These are phyloP conservation scores for Yamadazyma dushanensis DNA, from an alignment of 1,139 yeast species.

Conservation along the genomic window DNA sequence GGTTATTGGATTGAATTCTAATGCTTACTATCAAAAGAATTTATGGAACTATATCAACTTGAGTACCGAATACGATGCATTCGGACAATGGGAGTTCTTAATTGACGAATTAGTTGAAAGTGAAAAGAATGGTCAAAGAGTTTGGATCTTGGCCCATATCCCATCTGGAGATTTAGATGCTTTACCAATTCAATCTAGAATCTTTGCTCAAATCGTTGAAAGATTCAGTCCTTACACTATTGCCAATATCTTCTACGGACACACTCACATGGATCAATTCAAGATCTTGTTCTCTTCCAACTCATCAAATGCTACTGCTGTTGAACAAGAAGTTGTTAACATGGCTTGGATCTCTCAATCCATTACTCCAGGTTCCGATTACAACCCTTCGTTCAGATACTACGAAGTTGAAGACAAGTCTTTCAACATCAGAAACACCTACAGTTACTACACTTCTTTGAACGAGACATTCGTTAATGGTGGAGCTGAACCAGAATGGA, in stretches of 20 bases:
- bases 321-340: constrained; percentile 37
- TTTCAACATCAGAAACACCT: constrained; percentile 59
- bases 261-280: constrained; percentile 71
- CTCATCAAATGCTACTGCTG: constrained; percentile 30
- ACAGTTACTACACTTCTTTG: constrained; percentile 54
- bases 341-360: constrained; percentile 70
- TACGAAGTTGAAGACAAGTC: constrained; percentile 66
- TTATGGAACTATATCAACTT: constrained; percentile 61
- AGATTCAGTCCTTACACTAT: constrained; percentile 69
- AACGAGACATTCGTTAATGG: constrained; percentile 51
- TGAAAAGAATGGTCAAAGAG: constrained; percentile 58
- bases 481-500: constrained; percentile 57
- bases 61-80: constrained; percentile 54
- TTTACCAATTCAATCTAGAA: constrained; percentile 61
- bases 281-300: constrained; percentile 52
- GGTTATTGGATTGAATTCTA: constrained; percentile 64
- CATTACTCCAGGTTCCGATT: constrained; percentile 59
- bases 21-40: constrained; percentile 64
- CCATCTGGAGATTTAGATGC: constrained; percentile 58
- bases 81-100: constrained; percentile 63
- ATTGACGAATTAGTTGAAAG: constrained; percentile 60
- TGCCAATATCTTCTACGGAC: constrained; percentile 70
- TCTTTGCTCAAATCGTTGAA: constrained; percentile 57
- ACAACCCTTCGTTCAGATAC: constrained; percentile 72
- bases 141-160: constrained; percentile 72